Base-by-base conservation (phyloP, 2,329 filamentous ascomycete species). In the Fusarium brachygibbosum region DNA sequence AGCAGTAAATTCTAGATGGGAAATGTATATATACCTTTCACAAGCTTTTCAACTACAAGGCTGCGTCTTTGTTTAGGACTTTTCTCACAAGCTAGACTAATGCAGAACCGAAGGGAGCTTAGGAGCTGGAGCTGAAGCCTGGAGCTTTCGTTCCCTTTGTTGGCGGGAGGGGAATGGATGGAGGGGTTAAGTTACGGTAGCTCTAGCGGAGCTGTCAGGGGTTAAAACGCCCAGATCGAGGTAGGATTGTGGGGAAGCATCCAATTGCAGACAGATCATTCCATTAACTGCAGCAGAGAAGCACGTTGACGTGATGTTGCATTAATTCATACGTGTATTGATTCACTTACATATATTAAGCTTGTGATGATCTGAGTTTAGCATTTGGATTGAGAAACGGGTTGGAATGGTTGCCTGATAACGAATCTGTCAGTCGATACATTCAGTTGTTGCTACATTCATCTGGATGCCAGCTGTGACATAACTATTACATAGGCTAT, bases 261-360 rank as follows among this genome's bases (percentile, higher is more conserved):
- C 40, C 35, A 49, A 46, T 49, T 66, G 53, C 23, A 25, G 23
- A 25, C 23, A 25, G 23, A 25, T 25, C 46, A 66, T 42, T 40
- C 29, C 19, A 61, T 40, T 38, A 44, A 49, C 52, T 41, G 45
- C 35, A 53, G 25, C 31, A 34, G 38, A 54, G n/a, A 45, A 56
- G 58, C 62, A 69, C 40, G 23, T 67, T 66, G 60, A 61, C 44
- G 41, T 42, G 48, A 50, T 17, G 17, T 54, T 7, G 60, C 41
- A 67, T 56, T 44, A 7, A 25, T 41, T 35, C 21, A 17, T 49
- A 58, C 60, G 46, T 52, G 31, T 40, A 28, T 37, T 48, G 31
- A 40, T 57, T 29, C 14, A 44, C 17, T 29, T 5, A 17, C 14
- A 29, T 44, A 7, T 9, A 19, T 45, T 31, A 51, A 21, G 34